Evolutionary conservation across 2,329 filamentous ascomycete species (phyloP), one percentile per base, ranked within the genome.

Genomic region (Epichloe gansuensis): DNA sequence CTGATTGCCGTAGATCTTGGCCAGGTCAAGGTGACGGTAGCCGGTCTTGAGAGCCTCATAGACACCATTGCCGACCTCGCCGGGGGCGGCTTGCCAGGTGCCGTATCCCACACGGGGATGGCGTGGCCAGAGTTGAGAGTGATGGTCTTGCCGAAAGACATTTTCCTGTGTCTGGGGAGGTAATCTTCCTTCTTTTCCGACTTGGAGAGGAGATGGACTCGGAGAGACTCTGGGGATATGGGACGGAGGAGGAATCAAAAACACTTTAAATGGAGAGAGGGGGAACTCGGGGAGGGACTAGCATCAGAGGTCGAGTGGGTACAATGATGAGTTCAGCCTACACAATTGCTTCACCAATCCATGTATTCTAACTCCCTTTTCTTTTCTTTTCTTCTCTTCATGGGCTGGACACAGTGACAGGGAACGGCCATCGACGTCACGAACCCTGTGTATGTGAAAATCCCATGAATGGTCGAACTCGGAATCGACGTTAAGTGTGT

Each of bases 41-140:
- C 82, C 82, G 41, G 72, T 67, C 65, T 77, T 77, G 55, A 86
- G 73, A 38, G 82, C 82, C 58, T 75, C 75, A 65, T 80, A 81
- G 61, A 87, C 81, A 42, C 82, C 82, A 39, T 76, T 71, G 54
- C 77, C 76, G 55, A 85, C 82, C 67, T 85, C 77, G 57, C 78
- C 79, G 50, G 81, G 81, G 59, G 75, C 71, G 35, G 82, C 80
- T 65, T 86, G 83, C 82, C 82, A 86, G 60, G 82, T 86, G 61
- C 82, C 82, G 55, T 66, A 74, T 56, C 78, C 76, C 56, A 83
- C 68, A 48, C 73, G 73, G 3, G 79, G 53, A 86, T 86, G 69
- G 81, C 80, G 63, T 79, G 77, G 58, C 85, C 83, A 52, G 77
- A 76, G 71, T 76, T 82, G 61, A 82, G 75, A 56, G 76, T 79